Evolutionary conservation across 2,329 filamentous ascomycete species (phyloP), one percentile per base, ranked within the genome.

Genomic region (Curvularia eragrostidis): DNA sequence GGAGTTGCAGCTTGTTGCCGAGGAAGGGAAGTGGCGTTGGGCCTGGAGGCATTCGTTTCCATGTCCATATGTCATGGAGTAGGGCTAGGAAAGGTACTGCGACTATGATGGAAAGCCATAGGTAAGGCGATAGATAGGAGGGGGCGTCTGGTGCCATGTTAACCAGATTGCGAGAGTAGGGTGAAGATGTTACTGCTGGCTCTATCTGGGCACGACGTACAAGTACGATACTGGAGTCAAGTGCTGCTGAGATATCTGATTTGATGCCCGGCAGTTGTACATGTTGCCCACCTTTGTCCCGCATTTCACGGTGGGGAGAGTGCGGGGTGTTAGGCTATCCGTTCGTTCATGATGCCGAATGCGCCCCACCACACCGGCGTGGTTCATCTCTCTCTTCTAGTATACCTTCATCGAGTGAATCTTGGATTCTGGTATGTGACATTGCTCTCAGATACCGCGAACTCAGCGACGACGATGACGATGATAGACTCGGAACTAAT

Each of bases 11-110:
- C 26, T 73, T 74, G 57, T 75, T 76, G 43, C 73, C 81, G 15
- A 82, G 61, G 66, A 82, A 81, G 2, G 80, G 81, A 6, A 82
- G 69, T 1, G 80, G 79, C 2, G 66, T 75, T 1, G 81, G 81
- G 6, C 81, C 81, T 5, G 80, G 80, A 18, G 81, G 81, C 76
- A 83, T 80, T 47, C 77, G 61, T 10, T 61, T 38, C 70, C 69
- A 73, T 55, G 68, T 19, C 66, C 66, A 73, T 51, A 67, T 56
- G 66, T 74, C 70, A 55, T 60, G 65, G 39, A 72, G 48, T 42
- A 74, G 61, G 2, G 66, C 65, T 44, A 67, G 42, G 18, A 63
- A 54, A n/a, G 70, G 69, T n/a, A 70, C 47, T 4, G 61, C 61
- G 21, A 76, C 41, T 36, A 75, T 15, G 34, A 73, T 56, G 19